Base-by-base conservation (phyloP, 768 basidiomycete species). In the Hebeloma cylindrosporum region DNA sequence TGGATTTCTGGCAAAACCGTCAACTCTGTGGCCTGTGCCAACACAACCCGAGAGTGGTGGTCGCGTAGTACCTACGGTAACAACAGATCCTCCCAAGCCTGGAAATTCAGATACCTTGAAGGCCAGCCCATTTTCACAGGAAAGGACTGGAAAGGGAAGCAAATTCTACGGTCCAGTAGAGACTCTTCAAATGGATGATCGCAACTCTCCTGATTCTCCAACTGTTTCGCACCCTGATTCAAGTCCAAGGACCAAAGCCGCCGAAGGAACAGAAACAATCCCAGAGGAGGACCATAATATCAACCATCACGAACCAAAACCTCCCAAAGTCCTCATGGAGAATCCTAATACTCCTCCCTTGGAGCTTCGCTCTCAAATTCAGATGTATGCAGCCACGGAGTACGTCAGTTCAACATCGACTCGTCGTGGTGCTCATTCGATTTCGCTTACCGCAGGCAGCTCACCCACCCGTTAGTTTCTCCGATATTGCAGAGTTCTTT, bases 361-460 rank as follows among this genome's bases (percentile, higher is more conserved):
- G 39, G 78, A 80, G 50, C 47, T 80, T 20, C 70, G 65, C 14
- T 73, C 80, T 1, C 86, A 88, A 55, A 88, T 90, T 11, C 89
- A 92, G 62, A 68, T 87, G 10, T 89, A 90, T 59, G 83, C 84
- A 3, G 78, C 82, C 2, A 89, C 81, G 28, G 82, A 83, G 75
- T 85, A 69, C 40, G 78, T 44, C 6, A 11, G 8, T 18, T 27
- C 8, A 5, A 9, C 8, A 10, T 23, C 18, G 4, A 21, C 20
- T 40, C 5, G 16, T 40, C 42, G 53, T 31, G 43, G 18, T 18
- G 21, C 16, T 38, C 14, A 25, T 14, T 14, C 38, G 17, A 27
- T 21, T 38, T 18, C 31, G 14, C 6, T n/a, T 47, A 45, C 11
- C 31, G 17, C 30, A 78, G 77, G 53, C 79, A 82, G 55, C 64